Conservation (phyloP, 495 filamentous ascomycete genomes). For the Eremomyces bilateralis region DNA sequence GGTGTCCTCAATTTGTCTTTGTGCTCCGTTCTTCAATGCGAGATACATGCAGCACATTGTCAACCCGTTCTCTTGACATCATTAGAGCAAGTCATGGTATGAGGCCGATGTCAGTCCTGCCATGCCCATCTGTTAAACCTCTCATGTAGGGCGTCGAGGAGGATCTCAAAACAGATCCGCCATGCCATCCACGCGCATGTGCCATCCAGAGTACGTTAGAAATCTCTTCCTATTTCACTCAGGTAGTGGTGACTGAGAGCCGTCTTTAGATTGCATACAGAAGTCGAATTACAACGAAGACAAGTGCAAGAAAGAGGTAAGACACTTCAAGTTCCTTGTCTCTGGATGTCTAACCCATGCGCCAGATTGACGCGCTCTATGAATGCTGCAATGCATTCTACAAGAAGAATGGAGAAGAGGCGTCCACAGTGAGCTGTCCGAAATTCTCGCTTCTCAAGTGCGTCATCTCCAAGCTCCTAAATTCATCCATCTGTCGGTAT, state of each 20-base stretch:
- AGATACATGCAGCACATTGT: not conserved
- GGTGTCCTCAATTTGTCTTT: too few relatives aligned
- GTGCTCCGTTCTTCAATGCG: not conserved
- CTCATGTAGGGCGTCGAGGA: conserved; percentile 26
- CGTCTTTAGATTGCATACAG: conserved; percentile 45
- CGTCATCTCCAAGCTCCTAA: not conserved
- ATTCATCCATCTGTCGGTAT: not conserved
- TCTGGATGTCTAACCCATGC: conserved; percentile 2
- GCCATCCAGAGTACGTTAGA: conserved; percentile 93
- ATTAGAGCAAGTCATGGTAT: not conserved
- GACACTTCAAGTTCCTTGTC: not conserved
- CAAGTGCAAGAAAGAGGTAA: conserved; percentile 39
- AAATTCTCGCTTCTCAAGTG: conserved; percentile 50
- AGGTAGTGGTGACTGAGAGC: conserved; percentile 8
- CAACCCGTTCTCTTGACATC: not conserved
- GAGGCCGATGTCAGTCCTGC: not conserved
- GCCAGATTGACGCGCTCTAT: conserved; percentile 73
- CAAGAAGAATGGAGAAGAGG: conserved; percentile 51
- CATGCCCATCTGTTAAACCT: not conserved
- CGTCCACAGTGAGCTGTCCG: conserved; percentile 63
- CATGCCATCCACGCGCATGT: conserved; percentile 79
- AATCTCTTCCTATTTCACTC: conserved; percentile 5
- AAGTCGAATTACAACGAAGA: conserved; percentile 77
- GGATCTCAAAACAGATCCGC: conserved; percentile 51
- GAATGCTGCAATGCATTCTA: conserved; percentile 90